phyloP scores from a whole-genome alignment of 2,329 filamentous ascomycete genomes.

The Sclerotinia subarctica region DNA sequence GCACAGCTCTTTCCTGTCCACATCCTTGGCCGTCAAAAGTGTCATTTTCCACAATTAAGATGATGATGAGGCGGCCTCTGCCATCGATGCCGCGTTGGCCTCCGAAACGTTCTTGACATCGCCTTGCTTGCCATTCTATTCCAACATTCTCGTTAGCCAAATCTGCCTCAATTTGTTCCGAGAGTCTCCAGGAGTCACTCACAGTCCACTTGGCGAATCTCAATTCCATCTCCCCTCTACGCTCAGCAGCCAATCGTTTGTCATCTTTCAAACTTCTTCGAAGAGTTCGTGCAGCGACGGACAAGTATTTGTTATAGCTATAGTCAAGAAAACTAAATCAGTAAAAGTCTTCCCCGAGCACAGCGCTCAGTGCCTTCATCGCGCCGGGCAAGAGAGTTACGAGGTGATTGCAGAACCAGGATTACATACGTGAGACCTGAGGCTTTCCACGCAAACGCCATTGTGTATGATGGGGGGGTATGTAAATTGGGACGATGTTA shows the following conservation, averaged over 20 bases:
- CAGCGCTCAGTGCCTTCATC: constrained; percentile 27
- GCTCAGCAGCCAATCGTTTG: constrained; percentile 81
- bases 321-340: constrained; percentile 40
- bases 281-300: constrained; percentile 89
- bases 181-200: constrained; percentile 43
- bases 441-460: constrained; percentile 98
- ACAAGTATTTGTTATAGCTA: constrained; percentile 99
- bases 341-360: constrained; percentile 23
- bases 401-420: background rate
- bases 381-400: background rate
- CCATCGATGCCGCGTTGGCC: constrained; percentile 47
- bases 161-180: constrained; percentile 19
- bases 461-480: constrained; percentile 43
- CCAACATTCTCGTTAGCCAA: constrained; percentile 26
- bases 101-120: constrained; percentile 70
- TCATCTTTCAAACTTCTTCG: constrained; percentile 97
- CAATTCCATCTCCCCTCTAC: constrained; percentile 84
- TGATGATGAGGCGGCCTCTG: constrained; percentile 31
- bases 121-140: constrained; percentile 93
- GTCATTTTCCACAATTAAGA: constrained; percentile 26
- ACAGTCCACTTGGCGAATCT: constrained; percentile 96
- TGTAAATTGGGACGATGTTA: constrained; percentile 25
- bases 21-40: constrained; percentile 14
- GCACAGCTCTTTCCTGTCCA: constrained; percentile 15
- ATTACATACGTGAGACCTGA: constrained; percentile 68